Evolutionary conservation across 2,329 filamentous ascomycete species (phyloP), one percentile per base, ranked within the genome.

Genomic region (Aureobasidium melanogenum): DNA sequence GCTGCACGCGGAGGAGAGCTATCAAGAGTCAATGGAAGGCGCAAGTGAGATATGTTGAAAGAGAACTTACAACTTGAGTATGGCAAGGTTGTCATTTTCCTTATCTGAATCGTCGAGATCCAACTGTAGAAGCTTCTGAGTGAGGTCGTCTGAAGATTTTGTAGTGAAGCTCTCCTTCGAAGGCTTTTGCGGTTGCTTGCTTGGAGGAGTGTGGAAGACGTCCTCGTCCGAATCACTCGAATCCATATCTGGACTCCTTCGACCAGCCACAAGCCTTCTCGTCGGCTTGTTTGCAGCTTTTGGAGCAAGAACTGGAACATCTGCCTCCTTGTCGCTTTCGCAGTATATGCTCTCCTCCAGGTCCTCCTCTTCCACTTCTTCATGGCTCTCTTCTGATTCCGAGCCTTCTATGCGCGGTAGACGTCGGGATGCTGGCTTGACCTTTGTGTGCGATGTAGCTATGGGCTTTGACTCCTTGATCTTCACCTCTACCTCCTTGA

Each of bases 341-440:
- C 70, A 71, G 67, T 67, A 71, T 14, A 73, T 67, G 64, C 71
- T 73, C 63, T 72, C 69, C 51, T 73, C 70, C 4, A 70, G 51
- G 43, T 73, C 70, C 8, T 63, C 57, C 41, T 68, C 68, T 32
- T 67, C 67, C 1, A 63, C 62, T 8, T 66, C 64, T 19, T 62
- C 58, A 1, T 43, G 36, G 36, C 52, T 54, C 2, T 56, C 41
- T 26, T 60, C 61, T 3, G 43, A 51, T 9, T 47, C 48, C 15
- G 47, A 38, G 22, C 47, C 59, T 12, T 52, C 26, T 12, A 54
- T 38, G 6, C 39, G 57, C 14, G 57, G 57, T 4, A 50, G 57
- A 36, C 55, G 47, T 19, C 43, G 30, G 5, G 55, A 47, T n/a
- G 28, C 30, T 12, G 24, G 55, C 46, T 50, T 62, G 50, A 30